Percentiles rank a stretch among this genome's conserved stretches.
phyloP scores from a whole-genome alignment of 179 eudicot species.

The Vitellaria paradoxa region DNA sequence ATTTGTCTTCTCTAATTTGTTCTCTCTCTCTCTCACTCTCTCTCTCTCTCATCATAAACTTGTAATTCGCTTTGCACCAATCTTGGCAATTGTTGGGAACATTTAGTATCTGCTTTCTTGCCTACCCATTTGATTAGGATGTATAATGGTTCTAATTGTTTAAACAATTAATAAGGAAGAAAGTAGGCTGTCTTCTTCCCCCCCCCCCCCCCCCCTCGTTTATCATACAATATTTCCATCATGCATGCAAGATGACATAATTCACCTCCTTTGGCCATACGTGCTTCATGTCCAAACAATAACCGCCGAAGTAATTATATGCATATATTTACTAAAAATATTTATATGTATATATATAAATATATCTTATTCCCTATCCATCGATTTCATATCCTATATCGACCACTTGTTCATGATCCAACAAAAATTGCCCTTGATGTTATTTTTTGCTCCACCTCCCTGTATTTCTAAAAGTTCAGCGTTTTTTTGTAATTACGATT shows the following conservation, averaged over 20 bases:
- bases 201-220: background rate
- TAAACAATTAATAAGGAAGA: background rate
- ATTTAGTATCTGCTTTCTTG: background rate
- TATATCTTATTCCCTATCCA: no score
- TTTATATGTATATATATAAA: no score
- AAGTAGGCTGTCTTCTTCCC: background rate
- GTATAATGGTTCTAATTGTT: no score
- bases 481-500: no score
- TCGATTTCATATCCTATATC: no score
- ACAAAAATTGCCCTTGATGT: no score
- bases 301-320: background rate
- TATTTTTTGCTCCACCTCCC: no score
- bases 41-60: background rate
- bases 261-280: background rate
- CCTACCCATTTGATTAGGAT: constrained; percentile 12
- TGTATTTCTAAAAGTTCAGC: no score
- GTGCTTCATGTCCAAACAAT: background rate
- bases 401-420: no score
- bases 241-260: constrained; percentile 4
- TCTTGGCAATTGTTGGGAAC: constrained; percentile 1
- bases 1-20: constrained; percentile 8
- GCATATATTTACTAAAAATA: no score
- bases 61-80: background rate
- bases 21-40: background rate
- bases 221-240: background rate